These are phyloP conservation scores for Persicaria tinctoria DNA, from an alignment of 148 eudicot species.

Conservation along the genomic window DNA sequence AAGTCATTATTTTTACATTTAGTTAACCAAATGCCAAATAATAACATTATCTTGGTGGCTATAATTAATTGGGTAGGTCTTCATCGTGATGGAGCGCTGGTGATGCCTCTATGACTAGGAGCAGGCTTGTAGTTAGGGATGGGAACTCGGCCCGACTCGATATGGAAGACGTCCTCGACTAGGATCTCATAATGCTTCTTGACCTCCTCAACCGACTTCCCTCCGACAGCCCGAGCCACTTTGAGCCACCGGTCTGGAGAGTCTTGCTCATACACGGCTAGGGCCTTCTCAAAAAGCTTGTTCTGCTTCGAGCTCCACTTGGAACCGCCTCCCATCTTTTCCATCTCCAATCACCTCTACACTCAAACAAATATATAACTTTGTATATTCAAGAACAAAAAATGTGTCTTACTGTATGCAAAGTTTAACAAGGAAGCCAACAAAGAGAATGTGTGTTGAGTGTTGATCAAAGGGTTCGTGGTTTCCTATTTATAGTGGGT, in stretches of 20 bases:
- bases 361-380: too few relatives aligned
- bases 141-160: slow-evolving; percentile 46
- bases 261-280: slow-evolving; percentile 49
- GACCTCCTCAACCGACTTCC: slow-evolving; percentile 44
- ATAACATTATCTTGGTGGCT: too few relatives aligned
- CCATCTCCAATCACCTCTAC: too few relatives aligned
- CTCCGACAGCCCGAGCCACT: slow-evolving; percentile 46
- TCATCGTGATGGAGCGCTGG: too few relatives aligned
- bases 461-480: neutral
- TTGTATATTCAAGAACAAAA: neutral
- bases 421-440: neutral
- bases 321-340: neutral
- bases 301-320: slow-evolving; percentile 49
- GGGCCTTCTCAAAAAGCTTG: slow-evolving; percentile 51
- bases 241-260: slow-evolving; percentile 58
- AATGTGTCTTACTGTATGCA: neutral
- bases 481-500: neutral
- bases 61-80: too few relatives aligned
- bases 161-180: slow-evolving; percentile 36
- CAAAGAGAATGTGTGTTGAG: neutral
- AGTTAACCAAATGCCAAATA: too few relatives aligned
- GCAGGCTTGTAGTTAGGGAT: slow-evolving; percentile 38
- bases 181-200: slow-evolving; percentile 43
- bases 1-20: too few relatives aligned
- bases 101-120: neutral